A percentile compares a stretch with the other conserved stretches of the same genome.
Conservation (phyloP, 2,329 filamentous ascomycete species). For the Rhytidhysteron rufulum region DNA sequence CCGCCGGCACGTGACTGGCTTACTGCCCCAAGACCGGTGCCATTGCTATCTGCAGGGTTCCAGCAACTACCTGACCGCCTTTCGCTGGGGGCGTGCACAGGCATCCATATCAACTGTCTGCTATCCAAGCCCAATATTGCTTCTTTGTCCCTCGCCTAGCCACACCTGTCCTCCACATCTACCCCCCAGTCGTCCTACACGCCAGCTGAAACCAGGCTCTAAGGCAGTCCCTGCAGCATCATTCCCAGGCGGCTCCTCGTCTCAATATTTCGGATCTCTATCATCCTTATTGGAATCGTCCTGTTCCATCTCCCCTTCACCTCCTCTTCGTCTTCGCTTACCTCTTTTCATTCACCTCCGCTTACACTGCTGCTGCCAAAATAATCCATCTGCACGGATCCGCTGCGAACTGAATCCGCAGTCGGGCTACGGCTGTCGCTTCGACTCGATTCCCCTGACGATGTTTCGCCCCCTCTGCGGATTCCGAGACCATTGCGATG, state of each 20-base stretch:
- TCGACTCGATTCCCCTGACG: background rate
- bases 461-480: slow-evolving; percentile 1
- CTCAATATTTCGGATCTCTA: too few relatives aligned
- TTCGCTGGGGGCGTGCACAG: background rate
- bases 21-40: background rate
- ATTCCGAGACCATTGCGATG: slow-evolving; percentile 1
- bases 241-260: too few relatives aligned
- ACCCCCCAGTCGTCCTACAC: background rate
- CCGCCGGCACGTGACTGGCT: background rate
- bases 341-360: background rate
- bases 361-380: background rate
- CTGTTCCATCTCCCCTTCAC: background rate
- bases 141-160: background rate
- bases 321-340: background rate
- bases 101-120: background rate
- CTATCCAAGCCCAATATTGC: background rate
- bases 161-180: background rate
- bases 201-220: background rate
- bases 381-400: background rate
- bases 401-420: background rate
- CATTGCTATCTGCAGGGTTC: too few relatives aligned
- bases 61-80: background rate
- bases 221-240: background rate
- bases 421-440: slow-evolving; percentile 4
- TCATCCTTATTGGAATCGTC: background rate